Base-by-base conservation (phyloP, 2,329 filamentous ascomycete genomes). In the Rhexocercosporidium sp. region DNA sequence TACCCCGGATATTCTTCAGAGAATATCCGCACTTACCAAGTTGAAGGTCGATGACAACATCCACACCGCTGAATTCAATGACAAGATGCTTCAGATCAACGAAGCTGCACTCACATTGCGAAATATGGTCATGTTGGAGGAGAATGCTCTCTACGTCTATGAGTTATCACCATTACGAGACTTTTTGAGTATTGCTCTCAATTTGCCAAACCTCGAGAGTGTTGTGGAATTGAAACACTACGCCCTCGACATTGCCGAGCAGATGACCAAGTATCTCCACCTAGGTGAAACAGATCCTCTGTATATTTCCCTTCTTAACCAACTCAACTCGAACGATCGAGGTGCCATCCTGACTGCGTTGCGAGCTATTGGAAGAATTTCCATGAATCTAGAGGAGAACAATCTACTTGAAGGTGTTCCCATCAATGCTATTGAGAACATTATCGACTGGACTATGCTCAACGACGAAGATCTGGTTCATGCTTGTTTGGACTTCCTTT, bases 71-170 rank as follows among this genome's bases (percentile, higher is more conserved):
- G 85, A 89, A 6, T 92, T 92, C 71, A 85, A 87, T 16, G 89
- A 94, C 70, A 83, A 86, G 49, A 83, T 98, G 68, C 86, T 92
- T 14, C 87, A 93, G 71, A 86, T 97, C 69, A 95, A 91, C 27
- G 94, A 98, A 79, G 94, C 96, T 1, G 90, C 91, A 22, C 82
- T 98, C 56, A 94, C 97, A 20, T 84, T 98, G 51, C 89, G 96
- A 61, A 99, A 99, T 78, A 97, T 99, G 94, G 90, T 94, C n/a
- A 92, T 96, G 79, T 83, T 97, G 22, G 88, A 90, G 25, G 94
- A 97, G 69, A 99, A 99, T 76, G 95, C 95, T 0, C 81, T 86
- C 27, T 96, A 94, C 77, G 86, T 97, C 74, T 87, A 93, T 5
- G 88, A 91, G 27, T 89, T 95, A 68, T 87, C 87, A 18, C 85